Conservation (phyloP, 2,329 filamentous ascomycete genomes). For the Fusarium aywerte region DNA sequence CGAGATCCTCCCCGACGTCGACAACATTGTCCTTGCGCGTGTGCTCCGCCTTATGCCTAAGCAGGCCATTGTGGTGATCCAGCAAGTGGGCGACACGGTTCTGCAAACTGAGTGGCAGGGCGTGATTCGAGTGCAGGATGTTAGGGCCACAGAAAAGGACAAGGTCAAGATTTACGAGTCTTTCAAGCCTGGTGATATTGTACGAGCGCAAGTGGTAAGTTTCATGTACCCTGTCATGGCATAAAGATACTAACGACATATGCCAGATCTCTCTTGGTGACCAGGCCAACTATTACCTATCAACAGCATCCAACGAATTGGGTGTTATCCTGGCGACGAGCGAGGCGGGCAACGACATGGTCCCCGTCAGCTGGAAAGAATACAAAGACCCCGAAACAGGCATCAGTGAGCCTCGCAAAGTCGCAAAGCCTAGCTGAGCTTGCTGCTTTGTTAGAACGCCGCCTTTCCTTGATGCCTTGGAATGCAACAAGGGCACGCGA, state of each 20-base stretch:
- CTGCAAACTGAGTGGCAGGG: constrained; percentile 85
- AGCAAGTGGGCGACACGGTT: constrained; percentile 79
- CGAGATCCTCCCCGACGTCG: constrained; percentile 84
- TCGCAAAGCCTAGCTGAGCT: constrained; percentile 86
- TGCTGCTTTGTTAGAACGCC: constrained; percentile 11
- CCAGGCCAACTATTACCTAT: constrained; percentile 94
- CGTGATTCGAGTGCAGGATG: constrained; percentile 87
- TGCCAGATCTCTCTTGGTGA: constrained; percentile 85
- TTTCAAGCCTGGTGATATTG: constrained; percentile 92
- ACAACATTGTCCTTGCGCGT: constrained; percentile 81
- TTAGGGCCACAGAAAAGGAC: constrained; percentile 95
- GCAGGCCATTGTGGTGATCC: constrained; percentile 86
- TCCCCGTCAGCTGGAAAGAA: constrained; percentile 94
- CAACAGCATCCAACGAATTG: constrained; percentile 88
- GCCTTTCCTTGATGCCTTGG: constrained; percentile 17
- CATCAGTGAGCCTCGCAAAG: constrained; percentile 82
- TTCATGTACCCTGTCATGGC: not conserved
- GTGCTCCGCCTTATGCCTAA: constrained; percentile 87
- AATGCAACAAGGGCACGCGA: constrained; percentile 32
- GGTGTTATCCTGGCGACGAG: constrained; percentile 94
- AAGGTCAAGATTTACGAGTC: constrained; percentile 90
- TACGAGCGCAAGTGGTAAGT: constrained; percentile 82
- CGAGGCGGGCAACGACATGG: constrained; percentile 89
- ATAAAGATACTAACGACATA: constrained; percentile 1
- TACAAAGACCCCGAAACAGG: constrained; percentile 87